Percentiles rank a stretch among this genome's conserved stretches.
phyloP scores from a whole-genome alignment of 768 basidiomycete species.

The Phaffia australis region DNA sequence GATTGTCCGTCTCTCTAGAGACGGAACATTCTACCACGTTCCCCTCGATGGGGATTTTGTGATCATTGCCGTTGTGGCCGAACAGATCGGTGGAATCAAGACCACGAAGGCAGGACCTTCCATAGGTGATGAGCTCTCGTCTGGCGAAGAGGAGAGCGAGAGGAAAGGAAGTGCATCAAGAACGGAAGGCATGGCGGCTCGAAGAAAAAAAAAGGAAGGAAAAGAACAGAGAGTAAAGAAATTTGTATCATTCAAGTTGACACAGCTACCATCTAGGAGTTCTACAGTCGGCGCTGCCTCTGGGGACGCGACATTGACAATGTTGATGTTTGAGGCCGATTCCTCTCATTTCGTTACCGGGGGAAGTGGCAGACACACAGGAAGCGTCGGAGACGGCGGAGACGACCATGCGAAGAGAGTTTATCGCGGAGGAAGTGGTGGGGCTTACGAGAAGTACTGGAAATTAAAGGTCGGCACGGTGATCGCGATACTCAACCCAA shows the following conservation, averaged over 20 bases:
- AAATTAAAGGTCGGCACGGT: constrained; percentile 63
- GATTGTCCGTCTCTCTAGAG: constrained; percentile 59
- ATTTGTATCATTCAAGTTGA: constrained; percentile 68
- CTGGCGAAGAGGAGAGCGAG: constrained; percentile 43
- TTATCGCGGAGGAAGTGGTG: constrained; percentile 62
- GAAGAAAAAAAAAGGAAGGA: constrained; percentile 20
- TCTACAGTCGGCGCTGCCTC: constrained; percentile 52
- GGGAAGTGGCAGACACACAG: constrained; percentile 44
- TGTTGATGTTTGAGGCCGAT: constrained; percentile 85
- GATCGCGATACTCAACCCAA: constrained; percentile 74
- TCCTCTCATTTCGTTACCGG: constrained; percentile 43
- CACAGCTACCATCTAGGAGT: constrained; percentile 48
- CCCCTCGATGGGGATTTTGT: constrained; percentile 90
- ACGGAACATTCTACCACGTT: constrained; percentile 77
- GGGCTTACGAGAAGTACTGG: no score
- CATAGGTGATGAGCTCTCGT: constrained; percentile 19
- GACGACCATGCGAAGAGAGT: constrained; percentile 83
- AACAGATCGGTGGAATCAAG: constrained; percentile 61
- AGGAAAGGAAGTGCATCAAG: background rate
- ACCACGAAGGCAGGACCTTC: constrained; percentile 42
- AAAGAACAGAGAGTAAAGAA: constrained; percentile 36
- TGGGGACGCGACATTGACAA: constrained; percentile 64
- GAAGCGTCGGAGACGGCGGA: constrained; percentile 77
- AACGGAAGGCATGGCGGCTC: constrained; percentile 25
- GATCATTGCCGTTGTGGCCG: constrained; percentile 89